phyloP scores from a whole-genome alignment of 1,139 yeast species.

The Eremothecium sinecaudum region DNA sequence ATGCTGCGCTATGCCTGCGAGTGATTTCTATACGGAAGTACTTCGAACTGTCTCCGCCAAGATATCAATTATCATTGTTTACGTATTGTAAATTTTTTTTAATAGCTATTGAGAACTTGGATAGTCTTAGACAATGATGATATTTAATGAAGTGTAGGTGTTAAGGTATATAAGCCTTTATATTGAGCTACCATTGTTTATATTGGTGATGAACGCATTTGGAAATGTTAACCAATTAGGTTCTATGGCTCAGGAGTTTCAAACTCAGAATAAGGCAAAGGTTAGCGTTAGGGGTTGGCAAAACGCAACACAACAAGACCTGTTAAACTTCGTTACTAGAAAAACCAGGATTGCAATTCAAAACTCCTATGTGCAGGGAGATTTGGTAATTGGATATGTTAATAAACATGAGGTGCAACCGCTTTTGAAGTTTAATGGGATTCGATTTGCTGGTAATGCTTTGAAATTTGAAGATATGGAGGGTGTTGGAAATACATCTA shows the following conservation, averaged over 20 bases:
- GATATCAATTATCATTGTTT: too few species aligned
- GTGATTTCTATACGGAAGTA: too few species aligned
- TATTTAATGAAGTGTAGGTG: neutral
- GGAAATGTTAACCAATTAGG: slow-evolving; percentile 25
- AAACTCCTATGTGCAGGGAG: slow-evolving; percentile 40
- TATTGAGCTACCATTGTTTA: neutral
- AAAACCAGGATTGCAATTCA: slow-evolving; percentile 51
- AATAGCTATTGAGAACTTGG: neutral
- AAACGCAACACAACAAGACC: slow-evolving; percentile 61
- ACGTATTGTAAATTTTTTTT: too few species aligned
- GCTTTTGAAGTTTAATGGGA: slow-evolving; percentile 59
- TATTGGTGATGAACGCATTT: slow-evolving; percentile 24
- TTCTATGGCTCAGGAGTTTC: slow-evolving; percentile 23
- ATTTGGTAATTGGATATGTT: slow-evolving; percentile 49
- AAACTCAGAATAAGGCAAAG: slow-evolving; percentile 21
- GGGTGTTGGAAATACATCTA: slow-evolving; percentile 19
- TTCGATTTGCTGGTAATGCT: slow-evolving; percentile 68
- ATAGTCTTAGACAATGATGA: neutral
- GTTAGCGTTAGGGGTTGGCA: slow-evolving; percentile 62
- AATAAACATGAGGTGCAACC: slow-evolving; percentile 48
- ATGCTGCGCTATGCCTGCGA: too few species aligned
- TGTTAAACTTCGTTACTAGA: slow-evolving; percentile 58
- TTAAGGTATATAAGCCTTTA: neutral
- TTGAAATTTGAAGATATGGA: slow-evolving; percentile 44
- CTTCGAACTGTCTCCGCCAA: too few species aligned